Base-by-base conservation (phyloP, 2,329 filamentous ascomycete species). In the Magnaporthales sp. region DNA sequence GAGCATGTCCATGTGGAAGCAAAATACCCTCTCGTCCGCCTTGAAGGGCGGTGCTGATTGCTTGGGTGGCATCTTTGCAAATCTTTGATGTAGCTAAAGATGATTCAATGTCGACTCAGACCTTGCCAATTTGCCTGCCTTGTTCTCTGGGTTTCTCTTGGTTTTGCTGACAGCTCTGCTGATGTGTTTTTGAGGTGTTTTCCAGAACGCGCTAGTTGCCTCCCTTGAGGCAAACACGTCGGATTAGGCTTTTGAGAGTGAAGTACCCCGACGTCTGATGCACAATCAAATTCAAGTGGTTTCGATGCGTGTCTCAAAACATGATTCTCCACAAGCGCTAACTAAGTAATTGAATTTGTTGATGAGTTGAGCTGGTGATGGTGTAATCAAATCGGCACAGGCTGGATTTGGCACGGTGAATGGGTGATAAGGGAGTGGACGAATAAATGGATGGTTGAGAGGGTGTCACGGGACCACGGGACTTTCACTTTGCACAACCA, bases 1-100 rank as follows among this genome's bases (percentile, higher is more conserved):
- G 65, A 99, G 87, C 79, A 98, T 89, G 74, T 98, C 93, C 80
- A 94, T 92, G 77, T 99, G 95, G 76, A 98, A 98, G 81, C 95
- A 99, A 32, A 98, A 87, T 51, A 96, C 93, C 75, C 91, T 92
- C 82, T 99, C 95, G 75, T 98, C 93, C 83, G 93, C 93, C 74
- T 77, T 79, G 75, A 82, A 84, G 63, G 82, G 81, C 66, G 83
- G 79, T 70, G 75, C 75, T 70, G 80, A 75, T 76, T 78, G 75
- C 71, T 81, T 80, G 11, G 74, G 74, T 4, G 78, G 77, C 63
- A 65, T 65, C 9, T 64, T 67, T 29, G 38, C 38, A 46, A 46
- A n/a, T 46, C 2, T 46, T 46, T 46, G 38, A 46, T 46, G 38
- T 19, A 19, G 4, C 38, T 4, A 46, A 46, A 19, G 38, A 46